Percentiles rank a stretch among this genome's conserved stretches.
Evolutionary conservation across 108 stramenopile genomes (phyloP).

Genomic region (Stephanodiscus minutulus): DNA sequence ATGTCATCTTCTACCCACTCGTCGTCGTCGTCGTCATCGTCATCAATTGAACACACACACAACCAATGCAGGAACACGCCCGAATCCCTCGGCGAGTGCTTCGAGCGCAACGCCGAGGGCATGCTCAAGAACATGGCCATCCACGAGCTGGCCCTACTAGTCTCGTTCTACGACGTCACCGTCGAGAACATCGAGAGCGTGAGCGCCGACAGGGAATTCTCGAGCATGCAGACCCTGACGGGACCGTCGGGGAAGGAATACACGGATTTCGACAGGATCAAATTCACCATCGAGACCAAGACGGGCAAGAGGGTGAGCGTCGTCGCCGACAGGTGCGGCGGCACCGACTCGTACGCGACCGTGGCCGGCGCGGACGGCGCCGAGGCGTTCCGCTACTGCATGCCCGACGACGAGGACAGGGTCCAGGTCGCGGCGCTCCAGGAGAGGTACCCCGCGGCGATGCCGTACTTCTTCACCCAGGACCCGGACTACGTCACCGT

Average conservation of each 20-base stretch:
- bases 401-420: slow-evolving; percentile 91
- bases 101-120: slow-evolving; percentile 91
- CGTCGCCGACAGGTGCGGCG: slow-evolving; percentile 87
- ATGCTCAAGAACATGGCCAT: slow-evolving; percentile 97
- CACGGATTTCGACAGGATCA: slow-evolving; percentile 92
- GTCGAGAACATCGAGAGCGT: slow-evolving; percentile 86
- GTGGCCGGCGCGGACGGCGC: slow-evolving; percentile 70
- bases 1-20: slow-evolving; percentile 91
- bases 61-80: slow-evolving; percentile 79
- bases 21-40: slow-evolving; percentile 88
- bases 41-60: too few relatives aligned
- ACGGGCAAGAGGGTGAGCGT: slow-evolving; percentile 85
- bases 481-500: slow-evolving; percentile 91
- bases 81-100: slow-evolving; percentile 91
- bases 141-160: slow-evolving; percentile 88
- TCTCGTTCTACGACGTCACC: slow-evolving; percentile 87
- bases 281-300: slow-evolving; percentile 94
- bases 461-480: slow-evolving; percentile 93
- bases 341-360: slow-evolving; percentile 78
- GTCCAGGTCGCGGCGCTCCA: slow-evolving; percentile 57
- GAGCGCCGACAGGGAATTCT: slow-evolving; percentile 87
- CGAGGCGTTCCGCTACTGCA: slow-evolving; percentile 87
- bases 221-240: slow-evolving; percentile 73
- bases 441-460: slow-evolving; percentile 79
- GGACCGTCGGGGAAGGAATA: slow-evolving; percentile 81